A percentile compares a stretch with the other conserved stretches of the same genome.
phyloP scores from a whole-genome alignment of 805 yeast species.

The Ogataea siamensis region DNA sequence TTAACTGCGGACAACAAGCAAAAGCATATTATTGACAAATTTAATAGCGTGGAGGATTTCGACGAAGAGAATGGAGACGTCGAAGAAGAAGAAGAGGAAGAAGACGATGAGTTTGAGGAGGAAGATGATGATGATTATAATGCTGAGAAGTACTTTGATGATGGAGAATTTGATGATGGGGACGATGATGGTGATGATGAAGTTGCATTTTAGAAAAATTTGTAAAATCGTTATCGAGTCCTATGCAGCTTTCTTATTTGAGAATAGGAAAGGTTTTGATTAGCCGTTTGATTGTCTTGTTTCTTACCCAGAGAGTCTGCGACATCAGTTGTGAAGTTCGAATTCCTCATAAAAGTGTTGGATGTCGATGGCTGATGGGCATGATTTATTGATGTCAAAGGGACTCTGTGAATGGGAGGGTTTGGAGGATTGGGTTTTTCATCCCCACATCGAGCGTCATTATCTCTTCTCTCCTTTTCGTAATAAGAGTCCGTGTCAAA shows the following conservation, averaged over 20 bases:
- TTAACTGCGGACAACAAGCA: constrained; percentile 28
- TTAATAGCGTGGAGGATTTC: constrained; percentile 37
- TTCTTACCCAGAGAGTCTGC: neutral
- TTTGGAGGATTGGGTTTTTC: neutral
- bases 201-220: constrained; percentile 54
- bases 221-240: neutral
- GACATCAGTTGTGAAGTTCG: too few species aligned
- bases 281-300: neutral
- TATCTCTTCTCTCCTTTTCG: neutral
- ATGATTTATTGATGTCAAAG: constrained; percentile 1
- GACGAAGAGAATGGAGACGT: constrained; percentile 44
- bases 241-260: constrained; percentile 5
- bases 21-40: constrained; percentile 30
- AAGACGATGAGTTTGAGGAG: constrained; percentile 68
- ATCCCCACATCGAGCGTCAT: neutral
- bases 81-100: constrained; percentile 52
- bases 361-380: neutral
- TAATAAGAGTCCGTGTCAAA: too few species aligned
- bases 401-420: constrained; percentile 8
- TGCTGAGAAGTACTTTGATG: constrained; percentile 77
- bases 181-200: constrained; percentile 66
- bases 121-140: constrained; percentile 78
- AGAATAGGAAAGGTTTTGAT: constrained; percentile 5
- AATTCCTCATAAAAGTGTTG: too few species aligned
- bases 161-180: constrained; percentile 60